A percentile compares a stretch with the other conserved stretches of the same genome.
Evolutionary conservation across 2,329 filamentous ascomycete species (phyloP).

Genomic region (Exophiala bonariae): DNA sequence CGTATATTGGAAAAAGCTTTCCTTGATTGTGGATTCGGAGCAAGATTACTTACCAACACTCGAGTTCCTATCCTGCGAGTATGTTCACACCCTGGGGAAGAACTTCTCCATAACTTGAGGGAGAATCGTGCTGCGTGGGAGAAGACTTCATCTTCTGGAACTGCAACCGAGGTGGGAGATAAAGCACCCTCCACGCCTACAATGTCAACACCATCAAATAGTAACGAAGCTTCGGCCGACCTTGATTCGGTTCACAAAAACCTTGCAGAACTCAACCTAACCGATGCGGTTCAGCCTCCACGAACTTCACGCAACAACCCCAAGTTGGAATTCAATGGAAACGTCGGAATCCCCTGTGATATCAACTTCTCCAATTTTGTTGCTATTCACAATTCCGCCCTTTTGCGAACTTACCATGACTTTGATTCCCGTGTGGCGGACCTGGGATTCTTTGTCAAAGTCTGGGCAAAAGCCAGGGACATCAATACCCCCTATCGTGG

Average conservation of each 20-base stretch:
- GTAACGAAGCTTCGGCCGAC: constrained; percentile 8
- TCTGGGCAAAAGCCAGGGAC: constrained; percentile 81
- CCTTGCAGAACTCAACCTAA: constrained; percentile 15
- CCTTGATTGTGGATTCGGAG: constrained; percentile 70
- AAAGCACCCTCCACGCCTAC: background rate
- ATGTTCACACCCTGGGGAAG: constrained; percentile 67
- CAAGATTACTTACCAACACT: constrained; percentile 73
- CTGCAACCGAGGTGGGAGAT: background rate
- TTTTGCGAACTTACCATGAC: constrained; percentile 79
- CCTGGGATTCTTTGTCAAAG: constrained; percentile 83
- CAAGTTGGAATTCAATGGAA: constrained; percentile 76
- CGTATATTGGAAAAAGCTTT: constrained; percentile 74
- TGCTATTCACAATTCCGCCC: constrained; percentile 77
- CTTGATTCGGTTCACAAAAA: constrained; percentile 9
- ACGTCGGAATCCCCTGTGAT: constrained; percentile 81
- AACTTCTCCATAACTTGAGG: constrained; percentile 61
- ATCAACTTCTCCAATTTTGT: constrained; percentile 89
- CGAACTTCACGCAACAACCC: constrained; percentile 49
- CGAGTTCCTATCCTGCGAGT: constrained; percentile 86
- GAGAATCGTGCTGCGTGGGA: constrained; percentile 53
- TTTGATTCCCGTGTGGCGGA: constrained; percentile 75
- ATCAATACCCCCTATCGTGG: constrained; percentile 87
- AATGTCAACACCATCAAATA: background rate
- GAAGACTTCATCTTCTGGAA: background rate
- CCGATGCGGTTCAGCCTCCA: constrained; percentile 14